Conservation (phyloP, 176 grass and related monocot genomes). For the Thalia dealbata region DNA sequence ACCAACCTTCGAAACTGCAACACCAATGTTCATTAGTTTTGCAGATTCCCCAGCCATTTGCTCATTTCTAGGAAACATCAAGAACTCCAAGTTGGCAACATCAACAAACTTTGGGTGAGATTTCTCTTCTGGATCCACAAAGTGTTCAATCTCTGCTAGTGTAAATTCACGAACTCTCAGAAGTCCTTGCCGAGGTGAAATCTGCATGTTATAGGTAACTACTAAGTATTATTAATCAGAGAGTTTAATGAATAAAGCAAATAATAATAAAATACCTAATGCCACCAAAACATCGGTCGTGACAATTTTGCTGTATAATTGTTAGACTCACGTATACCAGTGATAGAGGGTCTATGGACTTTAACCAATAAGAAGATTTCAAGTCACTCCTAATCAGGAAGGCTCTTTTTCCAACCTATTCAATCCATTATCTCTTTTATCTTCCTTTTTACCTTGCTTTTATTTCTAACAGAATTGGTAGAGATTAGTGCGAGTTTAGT, state of each 20-base stretch:
- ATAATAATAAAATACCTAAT: not conserved
- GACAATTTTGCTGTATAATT: no score
- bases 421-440: no score
- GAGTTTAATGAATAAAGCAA: not conserved
- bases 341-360: no score
- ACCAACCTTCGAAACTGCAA: conserved; percentile 52
- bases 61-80: conserved; percentile 58
- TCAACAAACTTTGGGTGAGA: conserved; percentile 67
- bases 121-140: conserved; percentile 76
- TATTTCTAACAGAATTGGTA: no score
- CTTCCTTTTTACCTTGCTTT: no score
- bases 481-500: no score
- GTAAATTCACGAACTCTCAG: conserved; percentile 79
- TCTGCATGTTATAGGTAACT: conserved; percentile 30
- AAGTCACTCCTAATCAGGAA: no score
- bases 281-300: not conserved
- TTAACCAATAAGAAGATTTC: no score
- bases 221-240: not conserved
- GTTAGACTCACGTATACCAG: no score
- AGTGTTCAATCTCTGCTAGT: conserved; percentile 74
- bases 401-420: no score
- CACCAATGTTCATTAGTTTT: conserved; percentile 44
- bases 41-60: conserved; percentile 58
- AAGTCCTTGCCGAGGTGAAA: conserved; percentile 73
- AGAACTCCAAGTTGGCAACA: conserved; percentile 55